Evolutionary conservation across 345 rosid species (phyloP).

Genomic region (Ceriops decandra): DNA sequence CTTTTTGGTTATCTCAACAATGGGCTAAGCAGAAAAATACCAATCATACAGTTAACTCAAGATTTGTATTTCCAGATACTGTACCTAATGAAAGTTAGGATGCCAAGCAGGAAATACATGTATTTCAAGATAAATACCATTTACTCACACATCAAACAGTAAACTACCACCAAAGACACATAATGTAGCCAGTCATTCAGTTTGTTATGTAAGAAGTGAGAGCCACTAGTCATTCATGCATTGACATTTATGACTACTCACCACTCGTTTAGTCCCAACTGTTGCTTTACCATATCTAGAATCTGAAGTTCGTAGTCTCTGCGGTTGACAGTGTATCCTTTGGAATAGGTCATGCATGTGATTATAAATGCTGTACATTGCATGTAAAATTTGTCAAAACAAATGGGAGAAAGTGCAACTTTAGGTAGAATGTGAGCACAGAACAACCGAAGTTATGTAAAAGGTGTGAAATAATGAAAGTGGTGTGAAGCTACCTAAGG

Average conservation of each 20-base stretch:
- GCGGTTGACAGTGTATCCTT: slow-evolving; percentile 20
- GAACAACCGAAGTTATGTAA: neutral
- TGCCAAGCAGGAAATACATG: neutral
- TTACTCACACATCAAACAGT: no score
- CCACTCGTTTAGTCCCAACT: slow-evolving; percentile 6
- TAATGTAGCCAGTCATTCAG: neutral
- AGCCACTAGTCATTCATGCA: neutral
- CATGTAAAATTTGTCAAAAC: slow-evolving; percentile 7
- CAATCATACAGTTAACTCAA: neutral
- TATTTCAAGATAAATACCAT: no score
- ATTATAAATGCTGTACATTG: slow-evolving; percentile 28
- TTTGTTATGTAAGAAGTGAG: neutral
- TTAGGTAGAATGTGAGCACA: neutral
- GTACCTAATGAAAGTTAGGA: no score
- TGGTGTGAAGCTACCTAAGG: slow-evolving; percentile 56
- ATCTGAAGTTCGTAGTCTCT: slow-evolving; percentile 16
- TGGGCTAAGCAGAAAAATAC: neutral
- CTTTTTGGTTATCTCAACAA: no score
- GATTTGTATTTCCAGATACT: no score
- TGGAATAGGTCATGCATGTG: slow-evolving; percentile 29
- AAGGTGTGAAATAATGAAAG: neutral
- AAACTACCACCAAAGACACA: no score
- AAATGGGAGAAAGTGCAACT: neutral
- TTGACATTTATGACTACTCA: slow-evolving; percentile 10
- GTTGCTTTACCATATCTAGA: slow-evolving; percentile 9